A percentile compares a stretch with the other conserved stretches of the same genome.
phyloP scores from a whole-genome alignment of 306 rosid genomes.

The Trichosanthes truncata region DNA sequence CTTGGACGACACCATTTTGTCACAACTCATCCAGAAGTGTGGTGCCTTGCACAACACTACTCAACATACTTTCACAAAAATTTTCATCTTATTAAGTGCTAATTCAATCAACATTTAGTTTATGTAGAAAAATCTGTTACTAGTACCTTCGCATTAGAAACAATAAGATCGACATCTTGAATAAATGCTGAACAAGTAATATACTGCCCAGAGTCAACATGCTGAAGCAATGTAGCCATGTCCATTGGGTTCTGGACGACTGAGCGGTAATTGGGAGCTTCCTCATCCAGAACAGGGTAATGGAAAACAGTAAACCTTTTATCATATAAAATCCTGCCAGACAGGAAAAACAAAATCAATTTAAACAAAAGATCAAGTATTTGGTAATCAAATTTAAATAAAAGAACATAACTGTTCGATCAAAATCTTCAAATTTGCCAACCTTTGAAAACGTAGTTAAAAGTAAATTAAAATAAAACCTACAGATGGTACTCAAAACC shows the following conservation, averaged over 20 bases:
- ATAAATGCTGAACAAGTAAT: conserved; percentile 58
- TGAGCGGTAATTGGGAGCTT: conserved; percentile 89
- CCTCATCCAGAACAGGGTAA: conserved; percentile 89
- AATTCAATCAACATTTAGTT: neutral
- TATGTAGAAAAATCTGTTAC: neutral
- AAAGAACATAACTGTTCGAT: neutral
- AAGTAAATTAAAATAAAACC: too few relatives aligned
- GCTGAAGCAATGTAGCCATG: conserved; percentile 73
- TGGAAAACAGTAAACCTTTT: conserved; percentile 88
- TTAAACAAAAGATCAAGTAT: neutral
- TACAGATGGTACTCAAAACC: neutral
- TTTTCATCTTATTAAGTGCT: neutral
- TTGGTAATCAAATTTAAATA: neutral
- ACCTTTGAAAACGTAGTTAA: too few relatives aligned
- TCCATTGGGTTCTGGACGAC: conserved; percentile 94
- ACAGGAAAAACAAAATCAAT: neutral
- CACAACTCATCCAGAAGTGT: neutral
- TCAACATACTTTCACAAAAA: neutral
- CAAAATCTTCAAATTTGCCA: neutral
- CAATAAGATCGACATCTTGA: conserved; percentile 84
- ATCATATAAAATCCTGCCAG: conserved; percentile 81
- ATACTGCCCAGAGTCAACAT: conserved; percentile 84
- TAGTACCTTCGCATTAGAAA: conserved; percentile 81
- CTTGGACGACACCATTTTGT: neutral
- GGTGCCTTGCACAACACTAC: neutral